These are phyloP conservation scores for Metschnikowia baotianmanensis DNA, from an alignment of 805 yeast genomes.

Conservation along the genomic window DNA sequence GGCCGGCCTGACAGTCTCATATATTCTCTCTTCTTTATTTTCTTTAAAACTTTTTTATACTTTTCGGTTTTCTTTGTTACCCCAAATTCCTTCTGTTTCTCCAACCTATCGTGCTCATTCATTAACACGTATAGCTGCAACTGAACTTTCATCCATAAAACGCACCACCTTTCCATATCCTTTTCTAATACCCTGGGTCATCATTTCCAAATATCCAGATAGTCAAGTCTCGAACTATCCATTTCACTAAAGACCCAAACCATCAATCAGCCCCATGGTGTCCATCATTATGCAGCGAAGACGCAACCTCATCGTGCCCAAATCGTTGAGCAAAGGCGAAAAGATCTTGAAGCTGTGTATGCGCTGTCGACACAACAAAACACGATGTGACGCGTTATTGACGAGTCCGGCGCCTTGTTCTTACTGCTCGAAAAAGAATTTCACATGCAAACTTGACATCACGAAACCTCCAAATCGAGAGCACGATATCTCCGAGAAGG, in stretches of 20 bases:
- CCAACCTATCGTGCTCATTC: no score
- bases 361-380: slow-evolving; percentile 64
- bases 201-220: not conserved
- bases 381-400: slow-evolving; percentile 56
- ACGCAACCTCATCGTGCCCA: slow-evolving; percentile 13
- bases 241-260: not conserved
- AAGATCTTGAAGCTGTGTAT: slow-evolving; percentile 50
- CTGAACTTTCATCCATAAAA: no score
- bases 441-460: slow-evolving; percentile 53
- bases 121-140: no score
- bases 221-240: no score
- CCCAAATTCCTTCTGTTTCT: no score
- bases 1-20: no score
- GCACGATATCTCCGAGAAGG: slow-evolving; percentile 14
- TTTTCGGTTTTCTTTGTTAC: no score
- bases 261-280: slow-evolving; percentile 10
- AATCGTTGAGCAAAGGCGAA: slow-evolving; percentile 16
- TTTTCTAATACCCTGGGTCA: no score
- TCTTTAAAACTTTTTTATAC: no score
- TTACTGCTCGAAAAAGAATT: slow-evolving; percentile 50
- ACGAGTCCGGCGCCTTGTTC: slow-evolving; percentile 58
- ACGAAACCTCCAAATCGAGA: slow-evolving; percentile 28
- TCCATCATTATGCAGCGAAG: slow-evolving; percentile 19
- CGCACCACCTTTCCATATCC: no score
- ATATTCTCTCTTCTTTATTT: no score